phyloP scores from a whole-genome alignment of 352 stramenopile genomes.

The Globisporangium mamillatum region DNA sequence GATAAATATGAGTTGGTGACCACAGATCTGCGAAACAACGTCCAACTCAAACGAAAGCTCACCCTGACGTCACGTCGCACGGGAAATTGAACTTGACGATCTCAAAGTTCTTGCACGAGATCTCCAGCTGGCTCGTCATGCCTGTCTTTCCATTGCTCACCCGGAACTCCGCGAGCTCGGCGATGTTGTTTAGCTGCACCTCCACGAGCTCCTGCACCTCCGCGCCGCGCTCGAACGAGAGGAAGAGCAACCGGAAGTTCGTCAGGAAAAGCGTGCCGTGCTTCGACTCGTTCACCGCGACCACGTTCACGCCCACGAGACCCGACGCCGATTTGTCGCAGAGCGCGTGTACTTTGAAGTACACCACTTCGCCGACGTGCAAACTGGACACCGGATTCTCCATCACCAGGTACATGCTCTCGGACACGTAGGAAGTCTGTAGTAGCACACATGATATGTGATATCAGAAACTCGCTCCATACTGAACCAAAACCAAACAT shows the following conservation, averaged over 20 bases:
- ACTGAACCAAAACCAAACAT: not conserved
- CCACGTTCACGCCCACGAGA: constrained; percentile 27
- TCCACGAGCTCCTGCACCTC: constrained; percentile 51
- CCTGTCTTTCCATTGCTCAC: constrained; percentile 36
- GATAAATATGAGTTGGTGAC: not conserved
- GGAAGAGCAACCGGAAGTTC: constrained; percentile 67
- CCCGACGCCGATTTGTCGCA: constrained; percentile 56
- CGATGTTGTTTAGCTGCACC: constrained; percentile 71
- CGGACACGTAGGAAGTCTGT: constrained; percentile 71
- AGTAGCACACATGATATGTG: constrained; percentile 7
- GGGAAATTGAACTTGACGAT: constrained; percentile 79
- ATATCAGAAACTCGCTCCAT: constrained; percentile 8
- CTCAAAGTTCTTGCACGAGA: constrained; percentile 87
- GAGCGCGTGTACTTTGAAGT: constrained; percentile 70
- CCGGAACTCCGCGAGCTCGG: constrained; percentile 64
- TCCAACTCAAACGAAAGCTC: constrained; percentile 6
- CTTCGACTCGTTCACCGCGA: constrained; percentile 23
- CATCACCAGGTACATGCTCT: constrained; percentile 82
- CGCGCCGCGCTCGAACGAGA: constrained; percentile 46
- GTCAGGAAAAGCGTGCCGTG: constrained; percentile 78
- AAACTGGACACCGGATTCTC: constrained; percentile 53
- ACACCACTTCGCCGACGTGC: constrained; percentile 61
- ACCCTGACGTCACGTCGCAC: constrained; percentile 55
- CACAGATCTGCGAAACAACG: not conserved
- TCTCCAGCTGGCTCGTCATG: constrained; percentile 65